A percentile compares a stretch with the other conserved stretches of the same genome.
Evolutionary conservation across 257 asterid species (phyloP).

Genomic region (Cruciata laevipes): DNA sequence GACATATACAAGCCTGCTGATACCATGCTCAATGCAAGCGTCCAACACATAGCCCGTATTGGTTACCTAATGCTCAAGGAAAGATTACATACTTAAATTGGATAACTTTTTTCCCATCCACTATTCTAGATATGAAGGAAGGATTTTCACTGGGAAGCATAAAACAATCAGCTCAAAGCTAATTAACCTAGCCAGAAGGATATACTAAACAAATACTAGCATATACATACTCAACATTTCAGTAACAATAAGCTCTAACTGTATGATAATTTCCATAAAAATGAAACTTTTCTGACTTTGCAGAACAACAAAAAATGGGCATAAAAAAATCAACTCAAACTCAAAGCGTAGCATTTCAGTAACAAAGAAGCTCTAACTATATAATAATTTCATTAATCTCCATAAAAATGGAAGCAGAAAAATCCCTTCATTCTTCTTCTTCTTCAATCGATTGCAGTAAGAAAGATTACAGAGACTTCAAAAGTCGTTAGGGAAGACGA

Average conservation of each 20-base stretch:
- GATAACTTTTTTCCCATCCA: not conserved
- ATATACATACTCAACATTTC: too few species aligned
- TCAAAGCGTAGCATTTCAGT: not conserved
- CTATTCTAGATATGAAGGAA: not conserved
- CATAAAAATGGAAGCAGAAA: not conserved
- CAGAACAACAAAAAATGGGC: not conserved
- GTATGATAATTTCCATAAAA: not conserved
- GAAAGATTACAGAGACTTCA: not conserved
- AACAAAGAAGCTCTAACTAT: not conserved
- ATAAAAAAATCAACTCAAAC: not conserved
- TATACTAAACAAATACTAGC: not conserved
- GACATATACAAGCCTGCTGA: slow-evolving; percentile 72
- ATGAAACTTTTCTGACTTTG: not conserved
- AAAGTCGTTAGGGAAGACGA: not conserved
- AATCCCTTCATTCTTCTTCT: slow-evolving; percentile 72
- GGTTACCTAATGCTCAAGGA: slow-evolving; percentile 90
- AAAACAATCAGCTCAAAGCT: not conserved
- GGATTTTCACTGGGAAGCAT: not conserved
- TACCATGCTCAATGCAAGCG: slow-evolving; percentile 67
- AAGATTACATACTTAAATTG: slow-evolving; percentile 20
- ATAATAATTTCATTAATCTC: too few species aligned
- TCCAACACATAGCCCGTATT: slow-evolving; percentile 70
- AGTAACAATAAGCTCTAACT: not conserved
- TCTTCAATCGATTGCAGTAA: not conserved
- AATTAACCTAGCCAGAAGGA: not conserved